Percentiles rank a stretch among this genome's conserved stretches.
phyloP scores from a whole-genome alignment of 441 rosid genomes.

The Populus hybrid region DNA sequence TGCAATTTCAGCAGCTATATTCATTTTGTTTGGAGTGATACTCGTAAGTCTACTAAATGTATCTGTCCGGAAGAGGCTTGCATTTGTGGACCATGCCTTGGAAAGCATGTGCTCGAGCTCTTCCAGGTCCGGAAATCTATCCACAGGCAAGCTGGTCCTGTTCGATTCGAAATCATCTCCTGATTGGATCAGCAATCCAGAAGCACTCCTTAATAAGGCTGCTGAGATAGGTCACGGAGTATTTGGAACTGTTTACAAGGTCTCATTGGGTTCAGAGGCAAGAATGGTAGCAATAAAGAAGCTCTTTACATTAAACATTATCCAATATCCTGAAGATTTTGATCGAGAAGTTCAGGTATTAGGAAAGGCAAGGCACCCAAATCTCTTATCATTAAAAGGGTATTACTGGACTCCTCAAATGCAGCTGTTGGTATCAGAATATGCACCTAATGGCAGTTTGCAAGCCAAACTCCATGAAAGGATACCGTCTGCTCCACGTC shows the following conservation, averaged over 20 bases:
- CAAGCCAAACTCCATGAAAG: conserved; percentile 67
- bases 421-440: conserved; percentile 71
- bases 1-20: conserved; percentile 73
- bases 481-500: conserved; percentile 43
- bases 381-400: conserved; percentile 59
- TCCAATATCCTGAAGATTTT: conserved; percentile 70
- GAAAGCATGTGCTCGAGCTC: conserved; percentile 87
- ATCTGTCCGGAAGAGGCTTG: conserved; percentile 59
- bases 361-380: conserved; percentile 73
- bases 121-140: conserved; percentile 51
- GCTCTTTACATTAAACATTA: conserved; percentile 53
- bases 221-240: conserved; percentile 77
- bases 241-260: conserved; percentile 81
- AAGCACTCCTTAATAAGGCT: conserved; percentile 63
- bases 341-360: conserved; percentile 68
- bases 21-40: conserved; percentile 63
- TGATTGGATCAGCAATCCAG: conserved; percentile 49
- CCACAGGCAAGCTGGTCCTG: conserved; percentile 55
- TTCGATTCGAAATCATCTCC: conserved; percentile 57
- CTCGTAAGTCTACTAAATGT: conserved; percentile 59
- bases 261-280: conserved; percentile 51
- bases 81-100: conserved; percentile 65
- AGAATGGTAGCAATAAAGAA: conserved; percentile 61
- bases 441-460: conserved; percentile 64
- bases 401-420: conserved; percentile 79